phyloP scores from a whole-genome alignment of 2,329 filamentous ascomycete species.

The Alternaria sp. region DNA sequence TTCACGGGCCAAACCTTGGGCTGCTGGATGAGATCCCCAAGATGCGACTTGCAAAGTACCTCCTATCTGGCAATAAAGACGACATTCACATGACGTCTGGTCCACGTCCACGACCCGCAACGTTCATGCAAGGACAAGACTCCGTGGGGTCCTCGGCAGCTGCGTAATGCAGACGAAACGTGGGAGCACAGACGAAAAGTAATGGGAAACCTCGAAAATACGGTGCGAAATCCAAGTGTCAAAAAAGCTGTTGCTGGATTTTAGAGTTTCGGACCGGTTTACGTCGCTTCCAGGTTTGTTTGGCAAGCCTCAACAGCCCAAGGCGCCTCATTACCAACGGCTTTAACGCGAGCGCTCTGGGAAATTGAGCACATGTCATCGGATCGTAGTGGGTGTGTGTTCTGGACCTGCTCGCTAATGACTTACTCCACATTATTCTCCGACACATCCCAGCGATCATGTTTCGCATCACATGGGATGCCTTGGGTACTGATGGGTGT shows the following conservation, averaged over 20 bases:
- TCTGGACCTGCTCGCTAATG: constrained; percentile 10
- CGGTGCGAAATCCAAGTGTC: neutral
- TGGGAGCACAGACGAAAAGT: constrained; percentile 7
- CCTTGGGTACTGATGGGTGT: neutral
- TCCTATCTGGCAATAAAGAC: neutral
- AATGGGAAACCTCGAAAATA: neutral
- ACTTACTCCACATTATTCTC: constrained; percentile 4
- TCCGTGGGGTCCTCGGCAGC: constrained; percentile 1
- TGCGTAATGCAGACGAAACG: constrained; percentile 10
- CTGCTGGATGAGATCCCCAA: neutral
- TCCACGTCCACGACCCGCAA: neutral
- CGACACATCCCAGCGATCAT: constrained; percentile 5
- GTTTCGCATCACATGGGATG: neutral
- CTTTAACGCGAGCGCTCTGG: neutral
- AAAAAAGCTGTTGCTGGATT: neutral
- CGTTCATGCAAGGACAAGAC: neutral
- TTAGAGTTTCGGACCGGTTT: constrained; percentile 10
- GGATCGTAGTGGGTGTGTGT: neutral
- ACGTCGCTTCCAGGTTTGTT: neutral
- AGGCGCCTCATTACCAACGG: neutral
- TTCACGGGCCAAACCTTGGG: neutral
- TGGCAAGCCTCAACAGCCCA: neutral
- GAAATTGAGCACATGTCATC: constrained; percentile 2
- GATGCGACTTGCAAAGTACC: neutral
- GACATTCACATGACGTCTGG: neutral